Percentiles rank a stretch among this genome's conserved stretches.
These are phyloP conservation scores for Sphagnurus paluster DNA, from an alignment of 1,284 basidiomycete species.

Conservation along the genomic window DNA sequence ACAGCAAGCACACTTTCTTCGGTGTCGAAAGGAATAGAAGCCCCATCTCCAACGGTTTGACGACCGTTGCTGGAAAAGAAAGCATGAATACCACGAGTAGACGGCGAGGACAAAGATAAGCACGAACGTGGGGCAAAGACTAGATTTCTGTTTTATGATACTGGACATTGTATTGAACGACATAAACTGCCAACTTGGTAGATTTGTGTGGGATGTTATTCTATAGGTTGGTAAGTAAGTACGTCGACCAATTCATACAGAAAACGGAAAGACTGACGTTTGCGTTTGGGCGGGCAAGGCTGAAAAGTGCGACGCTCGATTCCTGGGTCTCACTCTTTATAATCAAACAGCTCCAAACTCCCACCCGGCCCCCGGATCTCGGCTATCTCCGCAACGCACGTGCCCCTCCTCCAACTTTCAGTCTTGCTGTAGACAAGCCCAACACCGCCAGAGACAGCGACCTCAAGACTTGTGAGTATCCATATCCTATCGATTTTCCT, in stretches of 20 bases:
- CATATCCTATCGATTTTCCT: slow-evolving; percentile 3
- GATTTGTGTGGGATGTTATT: slow-evolving; percentile 21
- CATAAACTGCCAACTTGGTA: slow-evolving; percentile 82
- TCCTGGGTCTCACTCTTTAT: slow-evolving; percentile 14
- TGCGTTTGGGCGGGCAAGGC: slow-evolving; percentile 12
- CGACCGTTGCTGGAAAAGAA: slow-evolving; percentile 74
- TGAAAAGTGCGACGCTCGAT: slow-evolving; percentile 6
- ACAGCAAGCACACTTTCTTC: slow-evolving; percentile 79
- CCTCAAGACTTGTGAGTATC: slow-evolving; percentile 30
- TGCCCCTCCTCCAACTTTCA: slow-evolving; percentile 8
- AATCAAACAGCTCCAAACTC: slow-evolving; percentile 17
- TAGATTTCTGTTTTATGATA: slow-evolving; percentile 76
- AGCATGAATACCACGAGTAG: slow-evolving; percentile 29
- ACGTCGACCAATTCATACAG: neutral
- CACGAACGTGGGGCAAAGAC: slow-evolving; percentile 85
- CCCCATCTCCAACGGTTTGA: slow-evolving; percentile 93
- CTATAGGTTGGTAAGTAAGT: slow-evolving; percentile 6
- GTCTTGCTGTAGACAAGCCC: slow-evolving; percentile 23
- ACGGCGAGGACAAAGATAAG: slow-evolving; percentile 27
- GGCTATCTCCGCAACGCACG: slow-evolving; percentile 17
- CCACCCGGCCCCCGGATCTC: slow-evolving; percentile 13
- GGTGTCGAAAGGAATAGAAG: slow-evolving; percentile 72
- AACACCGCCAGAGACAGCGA: slow-evolving; percentile 36
- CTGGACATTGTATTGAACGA: slow-evolving; percentile 68
- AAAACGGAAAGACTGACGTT: slow-evolving; percentile 4